Evolutionary conservation across 306 rosid genomes (phyloP).

Genomic region (Sechiopsis laciniata): DNA sequence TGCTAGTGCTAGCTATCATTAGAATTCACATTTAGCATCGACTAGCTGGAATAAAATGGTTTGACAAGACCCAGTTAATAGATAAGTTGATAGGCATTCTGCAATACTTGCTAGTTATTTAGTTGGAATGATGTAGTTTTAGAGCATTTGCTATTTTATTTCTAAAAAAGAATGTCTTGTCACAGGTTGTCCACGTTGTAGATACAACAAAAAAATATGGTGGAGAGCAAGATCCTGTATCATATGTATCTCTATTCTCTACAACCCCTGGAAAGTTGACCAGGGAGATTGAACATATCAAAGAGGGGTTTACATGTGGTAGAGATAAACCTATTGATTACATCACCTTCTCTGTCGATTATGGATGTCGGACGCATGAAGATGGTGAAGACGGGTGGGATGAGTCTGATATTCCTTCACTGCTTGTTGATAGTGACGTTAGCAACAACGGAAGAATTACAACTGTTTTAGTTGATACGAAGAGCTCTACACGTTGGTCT

Average conservation of each 20-base stretch:
- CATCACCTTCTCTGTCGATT: constrained; percentile 69
- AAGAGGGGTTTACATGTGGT: constrained; percentile 73
- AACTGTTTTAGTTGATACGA: constrained; percentile 55
- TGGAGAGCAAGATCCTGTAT: constrained; percentile 41
- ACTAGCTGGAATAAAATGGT: constrained; percentile 3
- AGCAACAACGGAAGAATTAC: constrained; percentile 44
- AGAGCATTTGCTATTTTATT: constrained; percentile 14
- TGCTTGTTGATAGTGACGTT: constrained; percentile 39
- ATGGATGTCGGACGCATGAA: constrained; percentile 63
- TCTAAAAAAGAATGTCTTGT: constrained; percentile 1
- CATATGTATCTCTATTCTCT: constrained; percentile 74
- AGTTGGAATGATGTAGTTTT: constrained; percentile 7
- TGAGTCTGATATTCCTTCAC: constrained; percentile 59
- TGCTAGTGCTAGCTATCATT: background rate
- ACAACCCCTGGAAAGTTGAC: constrained; percentile 84
- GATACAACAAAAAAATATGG: constrained; percentile 47
- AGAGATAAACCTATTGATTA: constrained; percentile 62
- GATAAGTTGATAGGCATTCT: background rate
- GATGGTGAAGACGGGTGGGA: constrained; percentile 57
- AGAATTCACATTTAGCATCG: background rate
- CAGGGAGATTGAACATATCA: constrained; percentile 58
- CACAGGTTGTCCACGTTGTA: constrained; percentile 90
- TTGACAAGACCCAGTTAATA: background rate
- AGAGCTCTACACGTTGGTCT: constrained; percentile 76
- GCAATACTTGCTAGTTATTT: background rate